phyloP scores from a whole-genome alignment of 257 asterid species.

The Solanum okadae region DNA sequence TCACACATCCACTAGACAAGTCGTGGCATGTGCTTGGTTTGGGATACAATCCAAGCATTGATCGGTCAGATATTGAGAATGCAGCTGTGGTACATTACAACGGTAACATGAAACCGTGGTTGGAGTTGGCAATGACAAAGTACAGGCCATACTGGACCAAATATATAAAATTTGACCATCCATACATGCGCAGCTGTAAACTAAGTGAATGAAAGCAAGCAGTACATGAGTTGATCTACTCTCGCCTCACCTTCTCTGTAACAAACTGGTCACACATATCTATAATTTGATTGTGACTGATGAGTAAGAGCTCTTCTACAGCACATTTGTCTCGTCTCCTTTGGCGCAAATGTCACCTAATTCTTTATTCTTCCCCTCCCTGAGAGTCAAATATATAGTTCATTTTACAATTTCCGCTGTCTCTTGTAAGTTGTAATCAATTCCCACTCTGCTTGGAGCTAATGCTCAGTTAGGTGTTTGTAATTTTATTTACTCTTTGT shows the following conservation, averaged over 20 bases:
- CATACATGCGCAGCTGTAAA: constrained; percentile 63
- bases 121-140: constrained; percentile 92
- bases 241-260: neutral
- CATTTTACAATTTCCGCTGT: constrained; percentile 16
- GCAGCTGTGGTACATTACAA: constrained; percentile 96
- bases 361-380: constrained; percentile 13
- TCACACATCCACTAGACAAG: constrained; percentile 87
- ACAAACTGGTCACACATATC: constrained; percentile 6
- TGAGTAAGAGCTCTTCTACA: neutral
- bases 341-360: neutral
- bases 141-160: constrained; percentile 83
- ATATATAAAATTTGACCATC: constrained; percentile 78
- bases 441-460: constrained; percentile 7
- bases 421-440: neutral
- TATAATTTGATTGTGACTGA: neutral
- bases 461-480: neutral
- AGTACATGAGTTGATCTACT: constrained; percentile 5
- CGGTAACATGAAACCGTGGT: constrained; percentile 99
- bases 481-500: neutral
- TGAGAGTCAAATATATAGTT: constrained; percentile 25
- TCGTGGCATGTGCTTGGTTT: constrained; percentile 97
- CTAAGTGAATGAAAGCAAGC: constrained; percentile 38
- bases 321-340: neutral
- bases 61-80: constrained; percentile 66
- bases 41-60: constrained; percentile 91